These are phyloP conservation scores for Areca catechu DNA, from an alignment of 176 grass and related monocot species.

Conservation along the genomic window DNA sequence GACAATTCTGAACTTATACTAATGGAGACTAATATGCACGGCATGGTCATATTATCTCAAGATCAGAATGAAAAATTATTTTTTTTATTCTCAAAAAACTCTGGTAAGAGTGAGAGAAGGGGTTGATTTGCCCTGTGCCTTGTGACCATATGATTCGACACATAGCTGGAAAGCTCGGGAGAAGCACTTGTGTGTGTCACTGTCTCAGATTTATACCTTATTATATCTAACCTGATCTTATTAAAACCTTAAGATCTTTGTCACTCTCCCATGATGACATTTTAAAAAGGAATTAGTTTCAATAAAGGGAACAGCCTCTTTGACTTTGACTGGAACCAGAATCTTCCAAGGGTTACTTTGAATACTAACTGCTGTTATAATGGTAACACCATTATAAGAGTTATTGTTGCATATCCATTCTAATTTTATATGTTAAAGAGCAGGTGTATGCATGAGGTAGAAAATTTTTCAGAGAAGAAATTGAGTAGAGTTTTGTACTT, in stretches of 20 bases:
- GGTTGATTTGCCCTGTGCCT: conserved; percentile 25
- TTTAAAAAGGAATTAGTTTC: conserved; percentile 45
- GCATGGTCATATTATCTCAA: conserved; percentile 37
- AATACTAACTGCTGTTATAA: too few species aligned
- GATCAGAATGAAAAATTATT: conserved; percentile 40
- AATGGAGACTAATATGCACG: conserved; percentile 27
- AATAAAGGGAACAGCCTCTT: conserved; percentile 15
- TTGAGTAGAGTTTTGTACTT: too few species aligned
- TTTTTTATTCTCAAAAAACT: neutral
- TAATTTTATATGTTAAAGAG: too few species aligned
- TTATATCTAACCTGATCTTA: conserved; percentile 36
- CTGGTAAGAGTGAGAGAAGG: conserved; percentile 1
- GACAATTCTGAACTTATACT: conserved; percentile 26
- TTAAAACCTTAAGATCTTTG: conserved; percentile 12
- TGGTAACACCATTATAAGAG: too few species aligned
- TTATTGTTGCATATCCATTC: too few species aligned
- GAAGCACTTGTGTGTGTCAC: conserved; percentile 87
- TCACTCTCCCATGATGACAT: conserved; percentile 37
- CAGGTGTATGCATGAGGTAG: too few species aligned
- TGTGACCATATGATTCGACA: conserved; percentile 51
- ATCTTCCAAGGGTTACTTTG: too few species aligned
- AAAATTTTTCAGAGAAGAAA: too few species aligned
- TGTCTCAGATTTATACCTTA: conserved; percentile 38
- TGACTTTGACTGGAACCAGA: conserved; percentile 59
- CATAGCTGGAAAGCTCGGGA: conserved; percentile 85